Evolutionary conservation across 129 eudicot genomes (phyloP), one percentile per base, ranked within the genome.

Genomic region (Logfia minima): DNA sequence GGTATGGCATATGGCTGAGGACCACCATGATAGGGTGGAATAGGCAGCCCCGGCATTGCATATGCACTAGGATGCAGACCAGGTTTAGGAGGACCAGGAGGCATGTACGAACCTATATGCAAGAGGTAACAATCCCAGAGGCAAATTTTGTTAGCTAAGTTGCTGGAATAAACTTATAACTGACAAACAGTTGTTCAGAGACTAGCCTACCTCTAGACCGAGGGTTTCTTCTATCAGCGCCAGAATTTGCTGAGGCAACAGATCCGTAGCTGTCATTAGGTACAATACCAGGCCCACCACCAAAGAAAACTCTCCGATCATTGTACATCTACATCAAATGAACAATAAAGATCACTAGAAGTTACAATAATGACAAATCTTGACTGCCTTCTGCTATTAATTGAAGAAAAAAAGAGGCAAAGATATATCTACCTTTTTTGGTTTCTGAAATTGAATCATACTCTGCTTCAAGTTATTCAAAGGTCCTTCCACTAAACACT

Each of bases 401-500:
- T 41, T 41, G 14, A 21, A 21, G 18, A 60, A 26, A 35, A 29
- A 26, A 7, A 8, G 23, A 43, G 17, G 5, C 23, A 60, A 22
- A 37, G 43, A 32, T 62, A 16, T 32, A 17, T 3, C 70, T 76
- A 93, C 98, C 90, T 93, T 93, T 64, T 93, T 93, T 72, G 97
- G 98, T 85, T 93, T 93, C 81, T 93, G 98, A 83, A 93, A 93
- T 66, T 93, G 97, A 53, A 93, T 96, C 98, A 93, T 93, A 77
- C 98, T 93, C 85, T 93, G 98, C 87, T 93, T 93, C 61, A 93
- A 74, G 80, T 93, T 90, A 76, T 86, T 93, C 28, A 93, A 83
- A 76, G 98, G 98, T 18, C 98, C 98, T 86, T 93, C 98, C 53
- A 90, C 98, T 74, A 93, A 88, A 85, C 97, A 93, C 77, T 90